Base-by-base conservation (phyloP, 177 flowering plant genomes). In the Tripterygium wilfordii region DNA sequence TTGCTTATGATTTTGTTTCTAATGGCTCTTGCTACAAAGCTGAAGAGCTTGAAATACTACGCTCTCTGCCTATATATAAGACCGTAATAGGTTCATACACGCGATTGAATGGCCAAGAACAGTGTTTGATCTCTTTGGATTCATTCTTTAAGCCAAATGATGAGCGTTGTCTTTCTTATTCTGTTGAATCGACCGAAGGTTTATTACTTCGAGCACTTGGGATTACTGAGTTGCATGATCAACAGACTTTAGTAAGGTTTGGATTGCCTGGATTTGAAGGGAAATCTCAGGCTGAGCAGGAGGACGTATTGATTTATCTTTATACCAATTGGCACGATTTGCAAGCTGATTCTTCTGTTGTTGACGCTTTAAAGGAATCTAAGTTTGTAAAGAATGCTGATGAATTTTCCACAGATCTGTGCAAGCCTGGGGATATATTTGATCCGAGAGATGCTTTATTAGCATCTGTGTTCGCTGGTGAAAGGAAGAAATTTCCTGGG, bases 251-350 rank as follows among this genome's bases (percentile, higher is more conserved):
- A 57, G 76, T 82, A 14, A 80, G 70, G 58, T 92, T 88, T 79
- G 95, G 83, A 8, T 65, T 92, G 72, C 94, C 91, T 56, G 87
- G 75, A 8, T 92, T 72, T 73, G 88, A 80, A 58, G 57, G 35
- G 19, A 92, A 86, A 65, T 42, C 80, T 56, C 78, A 66, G 63
- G 23, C 72, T 39, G 96, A 85, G 53, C 83, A 77, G 66, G 96
- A 88, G 54, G 92, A 76, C 56, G 75, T 92, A 41, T 68, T 88
- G 36, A 77, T 82, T 51, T 92, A 88, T 72, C 49, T 88, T 2
- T 82, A 64, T 46, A 60, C 62, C 42, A 92, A 92, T 54, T 92
- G 98, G 98, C 78, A 72, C 58, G 87, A 82, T 33, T 83, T 92
- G 37, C 84, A 88, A 53, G 45, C 42, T 16, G 87, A 88, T 62